Evolutionary conservation across 1,284 basidiomycete genomes (phyloP), one percentile per base, ranked within the genome.

Genomic region (Malassezia pachydermatis): DNA sequence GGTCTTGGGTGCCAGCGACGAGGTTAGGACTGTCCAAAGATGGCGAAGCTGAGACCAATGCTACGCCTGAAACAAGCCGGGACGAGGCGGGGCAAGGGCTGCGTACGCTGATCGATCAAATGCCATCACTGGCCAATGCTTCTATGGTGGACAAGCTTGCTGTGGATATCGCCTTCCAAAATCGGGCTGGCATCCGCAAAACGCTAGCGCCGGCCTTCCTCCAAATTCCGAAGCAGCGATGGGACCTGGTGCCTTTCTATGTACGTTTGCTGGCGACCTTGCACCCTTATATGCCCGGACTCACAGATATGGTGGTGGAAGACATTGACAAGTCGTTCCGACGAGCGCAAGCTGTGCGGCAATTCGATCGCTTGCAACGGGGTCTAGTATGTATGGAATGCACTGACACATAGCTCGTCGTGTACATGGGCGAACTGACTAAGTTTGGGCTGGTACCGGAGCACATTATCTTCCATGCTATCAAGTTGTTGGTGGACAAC

Each of bases 401-500:
- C 90, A 95, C 65, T 76, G n/a, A n/a, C n/a, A n/a, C n/a, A n/a
- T n/a, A 43, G 13, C 11, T 20, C 63, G 80, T 86, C 25, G 79
- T 81, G 13, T 99, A 85, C 76, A 73, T 92, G 46, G 85, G 86
- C 3, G 94, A 87, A 70, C 75, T 99, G 62, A 90, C 89, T 25
- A 98, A 99, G 74, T 98, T 98, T 75, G 78, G 80, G 36, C 81
- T 98, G n/a, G 85, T 94, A 7, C 89, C 88, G 8, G 77, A 84
- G 0, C 88, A 96, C 71, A 77, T 90, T 48, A 89, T 96, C 62
- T 76, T 98, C 41, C 90, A 98, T 71, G 85, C 88, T 57, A 84
- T 94, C 76, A 96, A 96, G 79, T 86, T 92, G 38, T 94, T 88
- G 72, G 75, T 98, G 61, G 92, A 96, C 66, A 89, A 96, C 70